These are phyloP conservation scores for Cinnamomum chago DNA, from an alignment of 164 flowering plant species.

Conservation along the genomic window DNA sequence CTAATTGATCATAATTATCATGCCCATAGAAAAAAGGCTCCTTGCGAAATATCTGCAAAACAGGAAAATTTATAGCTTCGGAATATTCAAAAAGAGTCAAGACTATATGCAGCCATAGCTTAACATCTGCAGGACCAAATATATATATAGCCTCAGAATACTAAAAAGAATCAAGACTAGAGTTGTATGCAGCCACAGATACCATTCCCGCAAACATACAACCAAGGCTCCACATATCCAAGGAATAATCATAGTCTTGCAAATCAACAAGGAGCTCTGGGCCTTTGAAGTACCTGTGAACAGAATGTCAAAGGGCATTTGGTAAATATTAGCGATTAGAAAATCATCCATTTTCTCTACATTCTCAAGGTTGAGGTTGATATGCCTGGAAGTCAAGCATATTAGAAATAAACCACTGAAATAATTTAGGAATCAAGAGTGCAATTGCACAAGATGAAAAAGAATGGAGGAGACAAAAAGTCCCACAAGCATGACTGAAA, in stretches of 20 bases:
- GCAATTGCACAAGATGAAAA: too few relatives aligned
- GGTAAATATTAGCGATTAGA: neutral
- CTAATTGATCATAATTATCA: constrained; percentile 95
- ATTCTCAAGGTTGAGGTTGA: too few relatives aligned
- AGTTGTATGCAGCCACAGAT: constrained; percentile 15
- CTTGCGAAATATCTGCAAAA: constrained; percentile 59
- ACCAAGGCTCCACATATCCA: constrained; percentile 99
- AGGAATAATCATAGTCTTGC: constrained; percentile 97
- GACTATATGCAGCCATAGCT: too few relatives aligned
- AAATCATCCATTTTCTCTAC: too few relatives aligned
- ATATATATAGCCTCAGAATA: neutral
- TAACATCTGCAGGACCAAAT: too few relatives aligned
- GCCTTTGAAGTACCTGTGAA: constrained; percentile 89
- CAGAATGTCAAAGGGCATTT: neutral
- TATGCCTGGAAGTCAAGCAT: too few relatives aligned
- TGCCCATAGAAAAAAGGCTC: constrained; percentile 95
- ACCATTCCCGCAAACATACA: constrained; percentile 99
- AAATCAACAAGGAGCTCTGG: constrained; percentile 97
- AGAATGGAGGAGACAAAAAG: too few relatives aligned
- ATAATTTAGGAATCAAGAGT: too few relatives aligned
- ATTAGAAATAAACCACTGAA: too few relatives aligned
- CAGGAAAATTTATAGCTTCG: neutral
- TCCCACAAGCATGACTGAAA: too few relatives aligned
- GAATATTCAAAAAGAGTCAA: too few relatives aligned
- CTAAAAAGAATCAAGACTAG: neutral